Evolutionary conservation across 2,329 filamentous ascomycete species (phyloP).

Genomic region (Venturia oleaginea): DNA sequence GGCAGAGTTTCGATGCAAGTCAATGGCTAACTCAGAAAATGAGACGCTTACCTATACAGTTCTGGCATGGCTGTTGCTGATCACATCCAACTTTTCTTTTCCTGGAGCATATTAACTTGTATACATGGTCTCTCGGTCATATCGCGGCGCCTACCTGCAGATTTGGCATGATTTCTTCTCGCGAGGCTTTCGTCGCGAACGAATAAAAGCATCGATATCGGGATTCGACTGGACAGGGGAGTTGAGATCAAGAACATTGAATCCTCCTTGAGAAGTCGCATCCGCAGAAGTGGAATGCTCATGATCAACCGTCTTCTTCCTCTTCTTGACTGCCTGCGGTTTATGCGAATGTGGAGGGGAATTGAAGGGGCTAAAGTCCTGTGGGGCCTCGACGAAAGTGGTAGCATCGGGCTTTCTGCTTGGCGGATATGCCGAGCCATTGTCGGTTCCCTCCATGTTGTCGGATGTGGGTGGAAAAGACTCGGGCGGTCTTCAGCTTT

Average conservation of each 20-base stretch:
- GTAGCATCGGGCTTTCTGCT: background rate
- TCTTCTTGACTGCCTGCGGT: background rate
- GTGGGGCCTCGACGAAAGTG: slow-evolving; percentile 9
- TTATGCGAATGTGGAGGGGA: slow-evolving; percentile 7
- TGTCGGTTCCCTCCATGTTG: background rate
- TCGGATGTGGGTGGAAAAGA: background rate
- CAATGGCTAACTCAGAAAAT: background rate
- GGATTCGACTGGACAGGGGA: slow-evolving; percentile 6
- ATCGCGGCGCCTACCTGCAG: slow-evolving; percentile 29
- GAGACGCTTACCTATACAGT: slow-evolving; percentile 33
- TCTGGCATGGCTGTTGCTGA: slow-evolving; percentile 39
- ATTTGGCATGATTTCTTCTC: slow-evolving; percentile 46
- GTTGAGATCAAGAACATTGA: slow-evolving; percentile 1
- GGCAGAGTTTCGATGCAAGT: background rate
- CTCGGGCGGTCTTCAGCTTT: background rate
- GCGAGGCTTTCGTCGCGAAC: slow-evolving; percentile 38
- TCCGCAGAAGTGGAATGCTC: background rate
- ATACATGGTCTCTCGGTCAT: background rate
- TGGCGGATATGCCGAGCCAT: slow-evolving; percentile 2
- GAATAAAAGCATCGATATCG: slow-evolving; percentile 13
- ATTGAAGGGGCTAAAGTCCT: slow-evolving; percentile 6
- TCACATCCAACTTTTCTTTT: slow-evolving; percentile 39
- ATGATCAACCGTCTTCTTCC: background rate
- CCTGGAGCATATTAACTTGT: background rate
- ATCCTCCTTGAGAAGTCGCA: background rate